Conservation (phyloP, 2,329 filamentous ascomycete species). For the Madurella mycetomatis region DNA sequence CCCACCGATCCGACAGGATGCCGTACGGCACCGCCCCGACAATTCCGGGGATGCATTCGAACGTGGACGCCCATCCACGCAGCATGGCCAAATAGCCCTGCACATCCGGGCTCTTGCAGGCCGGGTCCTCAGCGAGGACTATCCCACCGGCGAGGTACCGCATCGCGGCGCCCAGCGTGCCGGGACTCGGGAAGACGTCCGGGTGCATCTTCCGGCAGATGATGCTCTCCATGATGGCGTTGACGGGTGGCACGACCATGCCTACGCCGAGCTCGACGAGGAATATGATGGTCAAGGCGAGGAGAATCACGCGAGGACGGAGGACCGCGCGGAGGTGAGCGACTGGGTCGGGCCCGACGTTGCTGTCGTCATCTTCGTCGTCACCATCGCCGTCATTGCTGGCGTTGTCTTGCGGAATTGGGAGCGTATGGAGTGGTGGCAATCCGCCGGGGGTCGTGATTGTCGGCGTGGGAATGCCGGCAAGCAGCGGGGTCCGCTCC, state of each 20-base stretch:
- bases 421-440: background rate
- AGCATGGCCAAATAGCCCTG: slow-evolving; percentile 51
- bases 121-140: slow-evolving; percentile 33
- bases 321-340: slow-evolving; percentile 20
- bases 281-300: slow-evolving; percentile 35
- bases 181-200: slow-evolving; percentile 28
- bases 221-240: slow-evolving; percentile 49
- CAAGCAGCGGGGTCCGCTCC: slow-evolving; percentile 12
- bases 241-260: slow-evolving; percentile 37
- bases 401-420: background rate
- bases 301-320: slow-evolving; percentile 26
- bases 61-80: slow-evolving; percentile 41
- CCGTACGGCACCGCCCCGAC: slow-evolving; percentile 44
- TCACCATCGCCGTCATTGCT: background rate
- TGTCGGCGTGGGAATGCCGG: slow-evolving; percentile 7
- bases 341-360: background rate
- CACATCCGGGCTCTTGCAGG: slow-evolving; percentile 47
- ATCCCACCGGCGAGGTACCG: slow-evolving; percentile 4
- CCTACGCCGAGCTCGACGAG: slow-evolving; percentile 39
- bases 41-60: slow-evolving; percentile 43
- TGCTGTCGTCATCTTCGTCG: background rate
- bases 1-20: slow-evolving; percentile 44
- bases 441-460: background rate
- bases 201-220: slow-evolving; percentile 49
- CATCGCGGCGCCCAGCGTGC: slow-evolving; percentile 8